A percentile compares a stretch with the other conserved stretches of the same genome.
Conservation (phyloP, 2,329 filamentous ascomycete genomes). For the Nigrospora osmanthi region DNA sequence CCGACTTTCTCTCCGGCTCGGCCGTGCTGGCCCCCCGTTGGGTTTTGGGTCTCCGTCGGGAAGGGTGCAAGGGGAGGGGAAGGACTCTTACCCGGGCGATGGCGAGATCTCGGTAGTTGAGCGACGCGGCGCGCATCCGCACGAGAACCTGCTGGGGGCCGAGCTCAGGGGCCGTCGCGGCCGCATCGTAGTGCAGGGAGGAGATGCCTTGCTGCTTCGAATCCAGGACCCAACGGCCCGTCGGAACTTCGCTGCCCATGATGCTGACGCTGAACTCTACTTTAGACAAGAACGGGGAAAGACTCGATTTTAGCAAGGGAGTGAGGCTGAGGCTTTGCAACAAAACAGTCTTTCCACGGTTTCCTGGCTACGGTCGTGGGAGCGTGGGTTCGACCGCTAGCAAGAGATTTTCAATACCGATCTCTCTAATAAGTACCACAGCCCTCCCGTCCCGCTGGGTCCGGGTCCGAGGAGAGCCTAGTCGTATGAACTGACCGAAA, state of each 20-base stretch:
- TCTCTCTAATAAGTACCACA: too few species aligned
- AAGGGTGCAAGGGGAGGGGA: background rate
- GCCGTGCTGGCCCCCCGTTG: background rate
- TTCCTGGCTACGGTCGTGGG: too few species aligned
- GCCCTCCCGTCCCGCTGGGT: too few species aligned
- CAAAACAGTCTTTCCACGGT: too few species aligned
- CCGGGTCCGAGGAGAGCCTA: too few species aligned
- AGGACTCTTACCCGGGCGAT: constrained; percentile 19
- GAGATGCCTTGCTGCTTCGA: constrained; percentile 4
- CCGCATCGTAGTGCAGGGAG: constrained; percentile 5
- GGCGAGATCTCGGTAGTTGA: constrained; percentile 30
- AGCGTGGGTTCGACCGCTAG: too few species aligned
- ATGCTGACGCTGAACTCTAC: background rate
- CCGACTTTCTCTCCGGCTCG: background rate
- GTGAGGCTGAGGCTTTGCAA: too few species aligned
- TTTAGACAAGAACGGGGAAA: too few species aligned
- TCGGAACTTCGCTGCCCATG: background rate
- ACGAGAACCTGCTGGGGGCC: constrained; percentile 48
- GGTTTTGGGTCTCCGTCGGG: too few species aligned
- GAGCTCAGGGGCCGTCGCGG: constrained; percentile 18
- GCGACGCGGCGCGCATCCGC: constrained; percentile 31
- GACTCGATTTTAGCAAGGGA: too few species aligned
- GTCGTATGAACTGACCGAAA: too few species aligned
- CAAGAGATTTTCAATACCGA: too few species aligned
- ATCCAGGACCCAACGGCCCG: constrained; percentile 6